Evolutionary conservation across 106 monocot species (phyloP), one percentile per base, ranked within the genome.

Genomic region (Apostasia ramifera): DNA sequence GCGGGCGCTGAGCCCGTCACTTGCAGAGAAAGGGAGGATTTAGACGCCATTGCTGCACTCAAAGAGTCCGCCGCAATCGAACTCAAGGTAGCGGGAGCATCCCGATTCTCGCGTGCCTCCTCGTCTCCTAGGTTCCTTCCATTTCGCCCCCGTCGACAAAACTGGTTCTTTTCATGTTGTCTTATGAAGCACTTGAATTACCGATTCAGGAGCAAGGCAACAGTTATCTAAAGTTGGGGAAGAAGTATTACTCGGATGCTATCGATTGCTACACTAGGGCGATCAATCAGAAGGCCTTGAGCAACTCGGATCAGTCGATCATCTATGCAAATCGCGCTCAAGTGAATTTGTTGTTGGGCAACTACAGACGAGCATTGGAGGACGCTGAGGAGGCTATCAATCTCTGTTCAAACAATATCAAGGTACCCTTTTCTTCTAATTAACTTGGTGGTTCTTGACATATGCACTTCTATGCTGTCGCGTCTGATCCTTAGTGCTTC

Each of bases 241-340:
- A 89, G 57, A 97, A 83, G 63, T 83, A 97, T 67, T 97, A 92
- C 71, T 55, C 71, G 3, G 77, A 78, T 58, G 97, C 97, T 7
- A 57, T 97, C 8, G 82, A 90, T 74, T 90, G 89, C 81, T 97
- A 97, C 74, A 89, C 84, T 0, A 97, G 81, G 70, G 92, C 97
- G 14, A 89, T 97, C 42, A 73, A 84, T 68, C 97, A 97, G 75
- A 85, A 87, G 53, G 89, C 84, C 3, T 70, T 89, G 51, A 59
- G 70, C 43, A 76, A 86, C 52, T 66, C 74, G 2, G 97, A 92
- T 15, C 78, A 46, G 13, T 97, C 92, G 5, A 57, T 90, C 53
- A 73, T 97, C 5, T 87, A 73, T 75, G 74, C 97, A 1, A 97
- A 97, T 65, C 89, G 97, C 41, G 82, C 87, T 0, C 97, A 92